Percentiles rank a stretch among this genome's conserved stretches.
phyloP scores from a whole-genome alignment of 1,284 basidiomycete species.

The Melampsora larici-populina region DNA sequence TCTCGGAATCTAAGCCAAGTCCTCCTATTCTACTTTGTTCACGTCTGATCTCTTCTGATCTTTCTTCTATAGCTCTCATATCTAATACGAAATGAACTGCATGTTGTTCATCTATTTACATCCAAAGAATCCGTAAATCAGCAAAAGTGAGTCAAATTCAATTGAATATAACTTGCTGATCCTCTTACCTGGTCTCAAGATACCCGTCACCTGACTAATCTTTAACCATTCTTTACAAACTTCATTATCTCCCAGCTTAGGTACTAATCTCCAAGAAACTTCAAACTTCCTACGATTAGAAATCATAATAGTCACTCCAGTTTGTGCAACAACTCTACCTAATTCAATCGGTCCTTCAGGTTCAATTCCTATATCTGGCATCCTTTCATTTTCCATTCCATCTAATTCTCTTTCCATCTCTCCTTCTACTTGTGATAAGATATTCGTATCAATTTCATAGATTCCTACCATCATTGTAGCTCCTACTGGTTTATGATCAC shows the following conservation, averaged over 20 bases:
- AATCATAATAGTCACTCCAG: conserved; percentile 11
- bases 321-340: conserved; percentile 7
- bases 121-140: too few relatives aligned
- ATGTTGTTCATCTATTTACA: background rate
- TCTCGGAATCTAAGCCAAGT: background rate
- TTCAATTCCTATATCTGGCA: conserved; percentile 25
- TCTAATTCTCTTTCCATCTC: conserved; percentile 32
- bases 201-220: conserved; percentile 31
- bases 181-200: conserved; percentile 19
- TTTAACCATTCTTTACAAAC: conserved; percentile 41
- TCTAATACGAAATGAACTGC: background rate
- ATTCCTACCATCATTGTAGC: conserved; percentile 8
- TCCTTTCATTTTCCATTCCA: conserved; percentile 33
- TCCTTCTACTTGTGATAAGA: conserved; percentile 4
- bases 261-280: conserved; percentile 32
- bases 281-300: conserved; percentile 27
- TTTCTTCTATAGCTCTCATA: background rate
- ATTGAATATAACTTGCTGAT: too few relatives aligned
- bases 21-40: background rate
- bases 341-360: conserved; percentile 5
- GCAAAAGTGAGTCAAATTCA: too few relatives aligned
- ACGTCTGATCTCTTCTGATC: background rate
- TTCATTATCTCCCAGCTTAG: conserved; percentile 25
- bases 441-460: conserved; percentile 12
- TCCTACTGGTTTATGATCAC: conserved; percentile 42